Base-by-base conservation (phyloP, 2,329 filamentous ascomycete genomes). In the Beauveria asiatica region DNA sequence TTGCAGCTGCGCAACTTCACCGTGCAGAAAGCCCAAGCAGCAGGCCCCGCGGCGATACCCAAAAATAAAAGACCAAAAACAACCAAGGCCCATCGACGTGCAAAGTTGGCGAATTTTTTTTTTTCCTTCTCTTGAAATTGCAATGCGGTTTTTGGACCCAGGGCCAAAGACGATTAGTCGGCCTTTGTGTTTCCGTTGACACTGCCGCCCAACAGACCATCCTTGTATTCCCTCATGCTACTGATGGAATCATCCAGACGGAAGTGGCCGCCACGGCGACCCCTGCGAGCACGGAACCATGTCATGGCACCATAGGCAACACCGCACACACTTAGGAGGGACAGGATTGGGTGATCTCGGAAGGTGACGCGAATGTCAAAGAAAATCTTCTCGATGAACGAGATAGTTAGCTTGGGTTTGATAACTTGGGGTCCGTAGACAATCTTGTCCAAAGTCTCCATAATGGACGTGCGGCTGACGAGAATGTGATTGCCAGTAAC, bases 401-500 rank as follows among this genome's bases (percentile, higher is more conserved):
- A 86, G 61, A 89, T 86, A n/a, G 89, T 92, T 63, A 88, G 84
- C 76, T 93, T 94, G 37, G 88, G 80, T 68, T 83, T 82, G 71
- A 95, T 88, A 70, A 86, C 84, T 51, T 88, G 83, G 53, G 87
- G 87, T 53, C 81, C 83, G 25, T 83, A 78, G 10, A 88, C 83
- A 62, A 91, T 81, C 70, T 89, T 88, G 67, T 83, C 83, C 59
- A 92, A 78, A 16, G 92, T 96, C 74, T 96, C 92, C 63, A 96
- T 84, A 70, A 97, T 96, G 3, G 89, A 92, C 4, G 91, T 93
- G 64, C 94, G 88, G 27, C 89, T 94, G 58, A 92, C 88, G 66
- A 92, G 86, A 70, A 99, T 97, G 64, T 88, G 84, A 73, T 94
- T 93, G 65, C 92, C 93, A 3, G 90, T 94, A 63, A 88, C 87